A percentile compares a stretch with the other conserved stretches of the same genome.
Conservation (phyloP, 352 stramenopile genomes). For the Albugo laibachii region DNA sequence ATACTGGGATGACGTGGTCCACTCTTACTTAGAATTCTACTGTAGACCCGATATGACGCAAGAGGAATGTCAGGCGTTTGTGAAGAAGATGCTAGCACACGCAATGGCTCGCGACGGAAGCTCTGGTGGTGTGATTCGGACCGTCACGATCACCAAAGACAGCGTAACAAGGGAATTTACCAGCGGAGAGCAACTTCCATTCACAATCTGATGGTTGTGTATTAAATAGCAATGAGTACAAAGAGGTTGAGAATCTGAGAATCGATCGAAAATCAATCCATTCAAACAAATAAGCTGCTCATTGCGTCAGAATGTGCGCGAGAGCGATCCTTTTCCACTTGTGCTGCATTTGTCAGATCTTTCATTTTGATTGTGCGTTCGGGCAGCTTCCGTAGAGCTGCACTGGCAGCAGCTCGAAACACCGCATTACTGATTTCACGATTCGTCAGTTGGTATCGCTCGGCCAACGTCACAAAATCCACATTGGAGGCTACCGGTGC, state of each 20-base stretch:
- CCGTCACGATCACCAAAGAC: constrained; percentile 85
- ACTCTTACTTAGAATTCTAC: neutral
- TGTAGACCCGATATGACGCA: constrained; percentile 86
- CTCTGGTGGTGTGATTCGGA: constrained; percentile 96
- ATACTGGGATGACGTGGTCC: constrained; percentile 4
- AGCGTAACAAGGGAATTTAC: constrained; percentile 86
- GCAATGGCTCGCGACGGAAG: constrained; percentile 97
- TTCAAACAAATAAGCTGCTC: constrained; percentile 61
- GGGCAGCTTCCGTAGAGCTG: constrained; percentile 34
- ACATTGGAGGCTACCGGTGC: constrained; percentile 35
- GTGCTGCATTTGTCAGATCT: constrained; percentile 43
- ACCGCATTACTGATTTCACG: constrained; percentile 66
- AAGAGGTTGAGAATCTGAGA: too few relatives aligned
- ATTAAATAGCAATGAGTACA: too few relatives aligned
- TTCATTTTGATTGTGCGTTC: constrained; percentile 60
- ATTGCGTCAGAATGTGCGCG: constrained; percentile 30
- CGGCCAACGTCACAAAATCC: constrained; percentile 46
- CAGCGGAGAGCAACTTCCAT: constrained; percentile 82
- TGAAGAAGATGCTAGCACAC: constrained; percentile 90
- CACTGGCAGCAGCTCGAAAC: constrained; percentile 55
- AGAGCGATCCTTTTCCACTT: constrained; percentile 53
- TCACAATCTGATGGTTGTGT: constrained; percentile 23
- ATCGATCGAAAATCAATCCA: too few relatives aligned
- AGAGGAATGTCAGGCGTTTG: constrained; percentile 88
- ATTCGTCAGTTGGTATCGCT: constrained; percentile 57